phyloP scores from a whole-genome alignment of 2,329 filamentous ascomycete species.

The Gaeumannomyces tritici region DNA sequence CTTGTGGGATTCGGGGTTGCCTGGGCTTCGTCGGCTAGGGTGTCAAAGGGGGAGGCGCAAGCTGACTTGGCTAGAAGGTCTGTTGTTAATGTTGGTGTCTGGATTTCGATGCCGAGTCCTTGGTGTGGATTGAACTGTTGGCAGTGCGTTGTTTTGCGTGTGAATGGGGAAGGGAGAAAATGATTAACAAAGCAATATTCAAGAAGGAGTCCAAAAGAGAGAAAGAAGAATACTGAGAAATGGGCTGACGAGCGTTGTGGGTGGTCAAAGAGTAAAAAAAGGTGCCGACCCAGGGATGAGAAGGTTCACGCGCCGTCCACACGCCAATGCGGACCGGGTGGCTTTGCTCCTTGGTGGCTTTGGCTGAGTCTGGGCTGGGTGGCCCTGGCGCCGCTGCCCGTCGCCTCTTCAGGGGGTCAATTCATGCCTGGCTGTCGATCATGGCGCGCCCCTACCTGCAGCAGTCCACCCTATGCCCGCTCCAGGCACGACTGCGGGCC shows the following conservation, averaged over 20 bases:
- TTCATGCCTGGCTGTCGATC: neutral
- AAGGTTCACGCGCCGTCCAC: neutral
- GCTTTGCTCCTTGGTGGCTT: neutral
- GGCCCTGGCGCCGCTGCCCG: neutral
- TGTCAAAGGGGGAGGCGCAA: neutral
- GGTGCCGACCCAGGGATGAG: neutral
- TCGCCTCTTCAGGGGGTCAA: too few relatives aligned
- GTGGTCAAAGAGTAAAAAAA: neutral
- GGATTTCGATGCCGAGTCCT: neutral
- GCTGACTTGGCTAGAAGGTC: neutral
- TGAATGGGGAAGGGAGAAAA: neutral
- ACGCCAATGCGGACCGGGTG: neutral
- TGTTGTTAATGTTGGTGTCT: neutral
- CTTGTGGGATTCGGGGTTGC: neutral
- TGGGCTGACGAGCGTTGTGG: neutral
- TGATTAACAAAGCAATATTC: neutral
- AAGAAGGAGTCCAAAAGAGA: neutral
- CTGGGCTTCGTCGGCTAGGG: neutral
- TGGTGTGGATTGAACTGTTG: neutral
- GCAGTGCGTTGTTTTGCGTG: too few relatives aligned
- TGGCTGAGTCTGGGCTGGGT: neutral
- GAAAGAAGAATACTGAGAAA: neutral
- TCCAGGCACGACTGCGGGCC: too few relatives aligned
- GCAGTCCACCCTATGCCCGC: neutral
- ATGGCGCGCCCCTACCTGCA: neutral